phyloP scores from a whole-genome alignment of 176 grass and related monocot genomes.

The Elymus sibiricus region DNA sequence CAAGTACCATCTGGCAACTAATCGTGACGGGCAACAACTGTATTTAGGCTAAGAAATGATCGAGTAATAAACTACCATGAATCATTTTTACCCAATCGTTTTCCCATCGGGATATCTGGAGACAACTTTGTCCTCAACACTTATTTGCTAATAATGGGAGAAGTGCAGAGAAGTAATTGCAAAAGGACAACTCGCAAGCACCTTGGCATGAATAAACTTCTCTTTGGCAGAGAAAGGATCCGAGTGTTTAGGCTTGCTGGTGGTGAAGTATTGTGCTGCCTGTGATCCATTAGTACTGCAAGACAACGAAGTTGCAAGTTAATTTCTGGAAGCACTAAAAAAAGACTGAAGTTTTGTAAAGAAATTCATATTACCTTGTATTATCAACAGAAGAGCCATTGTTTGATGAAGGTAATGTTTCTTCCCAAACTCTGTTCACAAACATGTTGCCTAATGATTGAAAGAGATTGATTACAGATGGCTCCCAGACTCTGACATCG shows the following conservation, averaged over 20 bases:
- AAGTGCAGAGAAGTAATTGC: conserved; percentile 23
- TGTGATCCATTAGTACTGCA: conserved; percentile 56
- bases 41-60: conserved; percentile 12
- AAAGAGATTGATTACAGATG: conserved; percentile 93
- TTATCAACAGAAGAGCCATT: conserved; percentile 44
- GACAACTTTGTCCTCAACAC: conserved; percentile 16
- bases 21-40: background rate
- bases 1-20: background rate
- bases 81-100: conserved; percentile 22
- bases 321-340: conserved; percentile 20
- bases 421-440: conserved; percentile 90
- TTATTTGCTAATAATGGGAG: conserved; percentile 1
- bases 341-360: background rate
- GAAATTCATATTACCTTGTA: conserved; percentile 46
- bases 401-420: conserved; percentile 59
- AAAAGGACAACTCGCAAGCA: conserved; percentile 31
- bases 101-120: background rate
- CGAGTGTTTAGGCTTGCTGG: conserved; percentile 73
- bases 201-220: conserved; percentile 97
- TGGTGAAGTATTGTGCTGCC: conserved; percentile 20
- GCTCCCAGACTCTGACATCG: conserved; percentile 98
- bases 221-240: conserved; percentile 91
- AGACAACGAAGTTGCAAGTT: conserved; percentile 32
- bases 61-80: conserved; percentile 15
- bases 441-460: conserved; percentile 92